These are phyloP conservation scores for Bathelium albidoporum DNA, from an alignment of 495 filamentous ascomycete genomes.

Conservation along the genomic window DNA sequence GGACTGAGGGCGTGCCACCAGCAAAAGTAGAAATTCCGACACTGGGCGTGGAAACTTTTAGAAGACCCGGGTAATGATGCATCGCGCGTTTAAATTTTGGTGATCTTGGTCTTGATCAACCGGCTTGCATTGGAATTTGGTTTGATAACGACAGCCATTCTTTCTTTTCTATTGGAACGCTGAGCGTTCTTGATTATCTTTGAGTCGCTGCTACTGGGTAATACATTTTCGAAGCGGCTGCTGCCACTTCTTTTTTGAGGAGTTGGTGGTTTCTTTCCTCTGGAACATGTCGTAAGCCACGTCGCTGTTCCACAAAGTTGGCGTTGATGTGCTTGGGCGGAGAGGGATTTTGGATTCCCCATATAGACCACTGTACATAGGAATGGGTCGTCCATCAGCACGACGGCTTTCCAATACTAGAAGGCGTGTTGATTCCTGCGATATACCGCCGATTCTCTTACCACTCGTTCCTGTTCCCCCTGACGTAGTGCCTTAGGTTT, in stretches of 20 bases:
- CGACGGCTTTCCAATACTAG: background rate
- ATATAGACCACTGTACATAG: background rate
- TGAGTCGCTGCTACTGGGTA: background rate
- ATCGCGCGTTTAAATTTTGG: background rate
- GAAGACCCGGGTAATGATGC: constrained; percentile 36
- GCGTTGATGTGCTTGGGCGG: background rate
- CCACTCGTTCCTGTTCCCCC: background rate
- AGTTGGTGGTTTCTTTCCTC: background rate
- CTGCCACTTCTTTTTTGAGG: background rate
- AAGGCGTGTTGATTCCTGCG: background rate
- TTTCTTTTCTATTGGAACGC: background rate
- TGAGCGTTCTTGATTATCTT: background rate
- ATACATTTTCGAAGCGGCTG: background rate
- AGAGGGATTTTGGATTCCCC: background rate
- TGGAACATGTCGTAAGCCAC: background rate
- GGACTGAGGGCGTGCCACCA: constrained; percentile 70
- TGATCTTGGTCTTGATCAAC: too few relatives aligned
- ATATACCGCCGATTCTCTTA: background rate
- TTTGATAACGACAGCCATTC: background rate
- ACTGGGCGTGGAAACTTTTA: constrained; percentile 75
- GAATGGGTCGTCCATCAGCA: background rate
- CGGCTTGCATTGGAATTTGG: background rate
- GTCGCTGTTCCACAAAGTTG: background rate
- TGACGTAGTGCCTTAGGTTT: background rate
- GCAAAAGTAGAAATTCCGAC: constrained; percentile 79